Base-by-base conservation (phyloP, 108 stramenopile genomes). In the Pseudonitzschia pungens region DNA sequence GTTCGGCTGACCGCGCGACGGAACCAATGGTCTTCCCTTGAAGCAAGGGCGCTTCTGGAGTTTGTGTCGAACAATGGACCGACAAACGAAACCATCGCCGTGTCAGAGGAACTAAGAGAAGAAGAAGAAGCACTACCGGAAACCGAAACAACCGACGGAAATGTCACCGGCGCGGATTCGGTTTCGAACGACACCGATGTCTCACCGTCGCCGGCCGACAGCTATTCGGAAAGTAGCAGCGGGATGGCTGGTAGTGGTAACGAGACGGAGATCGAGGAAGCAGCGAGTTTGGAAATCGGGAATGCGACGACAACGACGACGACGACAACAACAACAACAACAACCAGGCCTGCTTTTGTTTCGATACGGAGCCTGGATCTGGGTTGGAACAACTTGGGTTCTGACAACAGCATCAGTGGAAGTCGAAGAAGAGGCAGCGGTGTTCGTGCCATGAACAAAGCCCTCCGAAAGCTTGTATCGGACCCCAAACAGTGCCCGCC, bases 311-410 rank as follows among this genome's bases (percentile, higher is more conserved):
- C 33, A n/a, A 48, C 36, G 20, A 65, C 51, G 69, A 42, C 33
- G 29, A 68, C 52, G 0, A 72, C 42, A 24, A 50, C 52, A 36
- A 77, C 58, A 5, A 59, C 22, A 8, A 70, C 36, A 14, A 59
- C 52, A 27, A 18, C 33, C 56, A n/a, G 43, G 31, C 68, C 44
- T 15, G 63, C 48, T 22, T 54, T 57, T 51, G 22, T 57, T 43
- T 40, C 60, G 32, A 22, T 53, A 40, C 67, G 72, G 44, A 75
- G 55, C 31, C 77, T 92, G 22, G 92, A 92, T 72, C 59, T 92
- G 40, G 74, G 87, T 18, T 90, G 74, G 78, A 92, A 87, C 76
- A 62, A 88, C 50, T 43, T 89, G 20, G 73, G 80, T 67, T 55
- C 54, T 1, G 26, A 26, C 1, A 57, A 70, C 9, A 74, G 48